Percentiles rank a stretch among this genome's conserved stretches.
phyloP scores from a whole-genome alignment of 495 filamentous ascomycete genomes.

The Corynascus novoguineensis region DNA sequence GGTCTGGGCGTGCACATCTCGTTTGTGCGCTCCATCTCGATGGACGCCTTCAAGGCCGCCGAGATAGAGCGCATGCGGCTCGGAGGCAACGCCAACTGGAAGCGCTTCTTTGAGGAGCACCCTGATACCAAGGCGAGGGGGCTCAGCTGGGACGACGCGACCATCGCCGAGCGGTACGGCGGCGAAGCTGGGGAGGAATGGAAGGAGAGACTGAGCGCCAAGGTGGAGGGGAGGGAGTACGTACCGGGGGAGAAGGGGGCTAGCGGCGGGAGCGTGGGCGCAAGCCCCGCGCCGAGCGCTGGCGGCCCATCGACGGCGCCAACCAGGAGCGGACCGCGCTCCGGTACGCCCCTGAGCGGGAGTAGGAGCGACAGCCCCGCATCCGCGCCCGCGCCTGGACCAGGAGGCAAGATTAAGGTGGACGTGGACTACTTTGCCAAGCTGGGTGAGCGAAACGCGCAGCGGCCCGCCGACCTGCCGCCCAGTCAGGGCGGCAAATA shows the following conservation, averaged over 20 bases:
- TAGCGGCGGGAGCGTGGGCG: constrained; percentile 17
- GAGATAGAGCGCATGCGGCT: constrained; percentile 83
- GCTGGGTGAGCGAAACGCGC: constrained; percentile 73
- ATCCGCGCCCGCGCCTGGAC: too few relatives aligned
- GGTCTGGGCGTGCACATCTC: constrained; percentile 96
- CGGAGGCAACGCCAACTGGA: constrained; percentile 84
- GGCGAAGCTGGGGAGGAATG: constrained; percentile 88
- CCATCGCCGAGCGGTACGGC: constrained; percentile 79
- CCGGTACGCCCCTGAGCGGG: constrained; percentile 47
- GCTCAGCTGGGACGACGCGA: constrained; percentile 66
- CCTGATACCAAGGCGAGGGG: constrained; percentile 55
- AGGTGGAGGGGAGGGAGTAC: constrained; percentile 80
- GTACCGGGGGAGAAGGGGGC: constrained; percentile 54
- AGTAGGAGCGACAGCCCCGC: constrained; percentile 59
- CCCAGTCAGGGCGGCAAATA: constrained; percentile 92
- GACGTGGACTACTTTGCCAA: constrained; percentile 88
- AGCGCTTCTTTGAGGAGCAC: constrained; percentile 71
- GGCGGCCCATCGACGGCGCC: constrained; percentile 33
- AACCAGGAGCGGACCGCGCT: constrained; percentile 26
- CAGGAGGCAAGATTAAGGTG: constrained; percentile 46
- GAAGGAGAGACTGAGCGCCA: constrained; percentile 82
- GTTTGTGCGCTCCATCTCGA: constrained; percentile 91
- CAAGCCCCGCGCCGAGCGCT: constrained; percentile 24
- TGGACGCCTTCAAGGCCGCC: constrained; percentile 91
- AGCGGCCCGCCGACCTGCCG: constrained; percentile 64